These are phyloP conservation scores for Geotrichum cucujoidarum DNA, from an alignment of 1,139 yeast genomes.

Conservation along the genomic window DNA sequence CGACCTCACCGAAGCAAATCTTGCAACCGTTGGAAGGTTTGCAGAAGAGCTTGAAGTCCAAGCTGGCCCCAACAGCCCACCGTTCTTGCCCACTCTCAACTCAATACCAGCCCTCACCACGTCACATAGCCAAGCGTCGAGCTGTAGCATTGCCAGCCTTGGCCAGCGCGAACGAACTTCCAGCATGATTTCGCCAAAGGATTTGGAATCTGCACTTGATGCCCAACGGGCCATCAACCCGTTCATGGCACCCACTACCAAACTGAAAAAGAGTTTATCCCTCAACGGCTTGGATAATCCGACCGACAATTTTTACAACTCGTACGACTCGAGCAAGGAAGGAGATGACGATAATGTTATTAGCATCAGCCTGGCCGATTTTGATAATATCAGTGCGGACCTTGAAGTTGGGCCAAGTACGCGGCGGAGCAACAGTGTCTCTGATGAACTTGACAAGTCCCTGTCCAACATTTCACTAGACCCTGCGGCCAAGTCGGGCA, in stretches of 20 bases:
- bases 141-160: conserved; percentile 1
- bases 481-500: not conserved
- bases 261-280: conserved; percentile 3
- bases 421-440: not conserved
- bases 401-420: not conserved
- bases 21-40: conserved; percentile 5
- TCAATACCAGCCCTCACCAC: conserved; percentile 5
- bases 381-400: not conserved
- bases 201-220: not conserved
- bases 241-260: not conserved
- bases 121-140: conserved; percentile 4
- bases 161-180: not conserved
- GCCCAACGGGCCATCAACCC: conserved; percentile 1
- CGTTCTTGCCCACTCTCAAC: not conserved
- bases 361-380: conserved; percentile 6
- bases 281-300: conserved; percentile 1
- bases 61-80: not conserved
- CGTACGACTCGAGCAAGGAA: not conserved
- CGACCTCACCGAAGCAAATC: not conserved
- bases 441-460: not conserved
- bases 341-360: conserved; percentile 2
- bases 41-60: conserved; percentile 8
- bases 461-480: not conserved
- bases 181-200: not conserved
- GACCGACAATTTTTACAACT: not conserved